Percentiles rank a stretch among this genome's conserved stretches.
Conservation (phyloP, 2,329 filamentous ascomycete species). For the Aspergillus costaricaensis region DNA sequence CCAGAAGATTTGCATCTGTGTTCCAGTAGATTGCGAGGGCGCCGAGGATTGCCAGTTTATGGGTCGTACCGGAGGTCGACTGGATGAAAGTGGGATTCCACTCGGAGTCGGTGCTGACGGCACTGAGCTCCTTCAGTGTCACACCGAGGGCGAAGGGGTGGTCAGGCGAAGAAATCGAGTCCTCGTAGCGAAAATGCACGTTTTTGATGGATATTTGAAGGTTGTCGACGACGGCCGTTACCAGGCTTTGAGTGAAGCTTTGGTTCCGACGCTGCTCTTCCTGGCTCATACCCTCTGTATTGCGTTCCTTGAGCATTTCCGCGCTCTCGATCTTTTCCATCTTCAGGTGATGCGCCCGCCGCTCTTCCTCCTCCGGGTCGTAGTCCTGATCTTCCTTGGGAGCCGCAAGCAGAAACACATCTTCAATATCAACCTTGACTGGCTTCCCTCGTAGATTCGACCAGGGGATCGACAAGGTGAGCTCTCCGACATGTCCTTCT, state of each 20-base stretch:
- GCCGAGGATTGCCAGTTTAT: constrained; percentile 90
- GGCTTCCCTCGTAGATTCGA: constrained; percentile 93
- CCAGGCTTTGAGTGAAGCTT: constrained; percentile 92
- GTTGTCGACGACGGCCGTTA: constrained; percentile 97
- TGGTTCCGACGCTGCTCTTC: constrained; percentile 98
- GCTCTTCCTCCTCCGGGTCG: constrained; percentile 87
- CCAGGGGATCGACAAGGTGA: constrained; percentile 95
- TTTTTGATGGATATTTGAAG: constrained; percentile 97
- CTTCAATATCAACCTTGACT: constrained; percentile 91
- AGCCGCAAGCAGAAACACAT: constrained; percentile 92
- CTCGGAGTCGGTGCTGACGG: constrained; percentile 89
- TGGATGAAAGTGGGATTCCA: constrained; percentile 98
- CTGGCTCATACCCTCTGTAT: constrained; percentile 85
- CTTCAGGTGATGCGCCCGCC: constrained; percentile 84
- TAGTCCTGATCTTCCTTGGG: constrained; percentile 95
- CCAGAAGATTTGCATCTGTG: constrained; percentile 82
- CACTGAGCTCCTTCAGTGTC: constrained; percentile 94
- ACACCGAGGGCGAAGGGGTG: constrained; percentile 93
- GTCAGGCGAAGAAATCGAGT: constrained; percentile 90
- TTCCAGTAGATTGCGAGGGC: constrained; percentile 97
- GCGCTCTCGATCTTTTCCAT: constrained; percentile 98
- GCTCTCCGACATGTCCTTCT: constrained; percentile 87
- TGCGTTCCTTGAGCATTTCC: constrained; percentile 88
- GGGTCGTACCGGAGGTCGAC: constrained; percentile 75
- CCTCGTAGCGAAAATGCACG: constrained; percentile 97